Percentiles rank a stretch among this genome's conserved stretches.
These are phyloP conservation scores for Hypoxylon rickii DNA, from an alignment of 495 filamentous ascomycete species.

Conservation along the genomic window DNA sequence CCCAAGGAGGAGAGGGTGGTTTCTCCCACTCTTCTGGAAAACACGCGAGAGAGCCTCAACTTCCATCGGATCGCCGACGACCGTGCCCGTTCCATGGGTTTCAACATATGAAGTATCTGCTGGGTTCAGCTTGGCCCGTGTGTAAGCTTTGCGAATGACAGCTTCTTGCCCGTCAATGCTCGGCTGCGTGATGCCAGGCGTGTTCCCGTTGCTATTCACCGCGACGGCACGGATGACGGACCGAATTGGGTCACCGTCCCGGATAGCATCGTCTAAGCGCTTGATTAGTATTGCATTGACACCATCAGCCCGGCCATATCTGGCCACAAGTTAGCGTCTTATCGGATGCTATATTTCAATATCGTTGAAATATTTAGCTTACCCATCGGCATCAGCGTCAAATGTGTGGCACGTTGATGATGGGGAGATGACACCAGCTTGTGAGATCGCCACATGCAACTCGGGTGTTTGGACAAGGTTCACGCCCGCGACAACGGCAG, in stretches of 20 bases:
- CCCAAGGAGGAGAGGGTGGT: neutral
- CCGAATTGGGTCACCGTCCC: slow-evolving; percentile 51
- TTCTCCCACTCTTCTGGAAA: neutral
- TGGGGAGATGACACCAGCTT: slow-evolving; percentile 48
- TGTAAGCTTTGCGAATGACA: slow-evolving; percentile 46
- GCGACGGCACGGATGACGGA: slow-evolving; percentile 51
- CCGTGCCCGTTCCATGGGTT: slow-evolving; percentile 57
- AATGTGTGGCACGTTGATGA: slow-evolving; percentile 50
- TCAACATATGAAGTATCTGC: slow-evolving; percentile 50
- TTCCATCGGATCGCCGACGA: slow-evolving; percentile 54
- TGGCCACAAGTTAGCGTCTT: no score
- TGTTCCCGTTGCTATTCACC: slow-evolving; percentile 53
- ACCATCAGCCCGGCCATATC: slow-evolving; percentile 34
- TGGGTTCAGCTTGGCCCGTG: slow-evolving; percentile 38
- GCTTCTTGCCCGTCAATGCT: slow-evolving; percentile 48
- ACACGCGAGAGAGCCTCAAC: slow-evolving; percentile 36
- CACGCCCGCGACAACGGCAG: slow-evolving; percentile 44
- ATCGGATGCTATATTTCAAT: no score
- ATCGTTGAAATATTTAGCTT: slow-evolving; percentile 14
- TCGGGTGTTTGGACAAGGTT: slow-evolving; percentile 44
- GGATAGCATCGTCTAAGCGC: slow-evolving; percentile 46
- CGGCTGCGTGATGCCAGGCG: slow-evolving; percentile 50
- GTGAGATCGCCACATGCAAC: slow-evolving; percentile 35
- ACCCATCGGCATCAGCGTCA: slow-evolving; percentile 39
- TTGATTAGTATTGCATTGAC: slow-evolving; percentile 48